A percentile compares a stretch with the other conserved stretches of the same genome.
Conservation (phyloP, 495 filamentous ascomycete genomes). For the Zalerion maritima region DNA sequence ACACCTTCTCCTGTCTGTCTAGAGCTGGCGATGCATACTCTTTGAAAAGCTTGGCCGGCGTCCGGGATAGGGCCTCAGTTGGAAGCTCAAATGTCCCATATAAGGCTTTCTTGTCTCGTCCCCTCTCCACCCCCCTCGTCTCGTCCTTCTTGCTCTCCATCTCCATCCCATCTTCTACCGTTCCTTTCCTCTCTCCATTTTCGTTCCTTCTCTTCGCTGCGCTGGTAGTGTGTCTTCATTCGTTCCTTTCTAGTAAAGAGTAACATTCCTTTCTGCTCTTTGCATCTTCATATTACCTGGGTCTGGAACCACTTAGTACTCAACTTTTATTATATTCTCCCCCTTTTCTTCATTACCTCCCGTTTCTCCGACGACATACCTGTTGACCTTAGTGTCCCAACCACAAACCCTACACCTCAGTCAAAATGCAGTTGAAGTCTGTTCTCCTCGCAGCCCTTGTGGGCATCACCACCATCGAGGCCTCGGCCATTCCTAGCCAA, state of each 20-base stretch:
- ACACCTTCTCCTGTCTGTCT: conserved; percentile 19
- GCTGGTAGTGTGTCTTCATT: conserved; percentile 34
- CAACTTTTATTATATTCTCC: conserved; percentile 11
- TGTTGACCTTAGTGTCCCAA: too few species aligned
- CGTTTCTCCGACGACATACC: conserved; percentile 5
- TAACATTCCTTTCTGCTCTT: conserved; percentile 26
- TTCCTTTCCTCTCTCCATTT: too few species aligned
- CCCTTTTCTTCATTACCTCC: conserved; percentile 7
- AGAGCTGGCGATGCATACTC: conserved; percentile 24
- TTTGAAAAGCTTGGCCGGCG: conserved; percentile 24
- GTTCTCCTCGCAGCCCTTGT: conserved; percentile 26
- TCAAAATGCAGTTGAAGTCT: conserved; percentile 33
- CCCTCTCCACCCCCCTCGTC: conserved; percentile 8
- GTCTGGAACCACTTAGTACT: conserved; percentile 35
- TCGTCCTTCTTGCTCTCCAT: conserved; percentile 14
- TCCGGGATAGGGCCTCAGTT: too few species aligned
- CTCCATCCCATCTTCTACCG: conserved; percentile 15
- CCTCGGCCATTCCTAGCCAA: conserved; percentile 24
- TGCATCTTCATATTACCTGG: conserved; percentile 17
- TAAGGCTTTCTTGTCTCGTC: conserved; percentile 12
- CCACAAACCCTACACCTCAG: conserved; percentile 1
- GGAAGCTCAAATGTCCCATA: too few species aligned
- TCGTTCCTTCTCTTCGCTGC: conserved; percentile 17
- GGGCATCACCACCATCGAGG: conserved; percentile 23
- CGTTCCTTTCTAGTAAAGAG: conserved; percentile 31